phyloP scores from a whole-genome alignment of 2,329 filamentous ascomycete species.

The Colletotrichum sp. region DNA sequence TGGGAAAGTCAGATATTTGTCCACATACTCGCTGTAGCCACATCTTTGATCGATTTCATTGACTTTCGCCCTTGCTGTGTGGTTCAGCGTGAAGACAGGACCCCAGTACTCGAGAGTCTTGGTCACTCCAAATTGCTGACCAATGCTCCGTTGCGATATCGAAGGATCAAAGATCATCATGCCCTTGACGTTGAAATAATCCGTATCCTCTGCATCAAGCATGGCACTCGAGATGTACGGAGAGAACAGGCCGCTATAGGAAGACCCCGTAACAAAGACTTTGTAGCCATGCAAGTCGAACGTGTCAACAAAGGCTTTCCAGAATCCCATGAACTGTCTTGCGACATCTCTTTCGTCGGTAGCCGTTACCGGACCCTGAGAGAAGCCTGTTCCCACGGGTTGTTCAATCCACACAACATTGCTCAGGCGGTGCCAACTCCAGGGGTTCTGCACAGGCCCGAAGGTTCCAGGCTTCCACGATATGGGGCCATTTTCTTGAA shows the following conservation, averaged over 20 bases:
- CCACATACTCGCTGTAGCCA: constrained; percentile 64
- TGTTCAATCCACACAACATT: constrained; percentile 81
- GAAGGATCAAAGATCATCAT: constrained; percentile 77
- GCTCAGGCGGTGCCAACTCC: constrained; percentile 76
- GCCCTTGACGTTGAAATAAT: constrained; percentile 71
- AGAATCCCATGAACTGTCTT: constrained; percentile 77
- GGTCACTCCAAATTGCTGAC: constrained; percentile 53
- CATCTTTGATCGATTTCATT: constrained; percentile 59
- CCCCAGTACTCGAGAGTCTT: constrained; percentile 66
- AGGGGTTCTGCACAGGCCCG: constrained; percentile 68
- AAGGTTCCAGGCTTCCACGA: constrained; percentile 73
- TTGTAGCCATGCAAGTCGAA: constrained; percentile 71
- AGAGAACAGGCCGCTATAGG: constrained; percentile 70
- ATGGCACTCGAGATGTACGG: constrained; percentile 78
- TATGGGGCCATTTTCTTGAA: constrained; percentile 81
- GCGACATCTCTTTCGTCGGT: constrained; percentile 71
- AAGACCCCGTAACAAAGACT: constrained; percentile 76
- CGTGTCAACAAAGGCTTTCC: constrained; percentile 75
- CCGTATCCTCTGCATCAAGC: constrained; percentile 68
- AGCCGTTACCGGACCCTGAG: constrained; percentile 68
- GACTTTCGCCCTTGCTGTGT: constrained; percentile 58
- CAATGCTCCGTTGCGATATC: constrained; percentile 56
- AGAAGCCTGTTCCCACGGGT: constrained; percentile 71
- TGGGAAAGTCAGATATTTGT: constrained; percentile 71
- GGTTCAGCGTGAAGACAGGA: constrained; percentile 66